These are phyloP conservation scores for Termitomyces sp. DNA, from an alignment of 768 basidiomycete species.

Conservation along the genomic window DNA sequence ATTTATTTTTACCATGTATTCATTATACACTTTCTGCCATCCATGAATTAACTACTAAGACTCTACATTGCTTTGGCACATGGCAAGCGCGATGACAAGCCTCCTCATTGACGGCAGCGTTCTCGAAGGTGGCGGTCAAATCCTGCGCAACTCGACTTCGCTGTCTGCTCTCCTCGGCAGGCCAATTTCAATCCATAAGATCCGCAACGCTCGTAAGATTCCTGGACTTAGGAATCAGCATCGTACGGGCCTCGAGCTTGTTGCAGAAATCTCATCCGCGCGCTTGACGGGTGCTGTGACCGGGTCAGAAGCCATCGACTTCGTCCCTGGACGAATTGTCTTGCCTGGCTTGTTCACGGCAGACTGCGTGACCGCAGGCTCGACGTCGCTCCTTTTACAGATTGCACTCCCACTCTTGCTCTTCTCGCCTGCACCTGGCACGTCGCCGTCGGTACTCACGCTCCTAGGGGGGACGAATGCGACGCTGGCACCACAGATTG, in stretches of 20 bases:
- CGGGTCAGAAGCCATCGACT: conserved; percentile 49
- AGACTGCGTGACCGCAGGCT: conserved; percentile 59
- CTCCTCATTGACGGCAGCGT: conserved; percentile 41
- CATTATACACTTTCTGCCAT: conserved; percentile 6
- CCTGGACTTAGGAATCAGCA: conserved; percentile 74
- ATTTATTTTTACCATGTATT: conserved; percentile 6
- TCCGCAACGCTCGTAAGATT: conserved; percentile 51
- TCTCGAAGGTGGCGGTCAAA: conserved; percentile 65
- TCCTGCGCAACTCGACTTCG: conserved; percentile 63
- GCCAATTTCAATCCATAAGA: conserved; percentile 53
- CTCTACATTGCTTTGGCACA: background rate
- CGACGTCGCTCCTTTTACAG: conserved; percentile 68
- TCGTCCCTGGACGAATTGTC: conserved; percentile 43
- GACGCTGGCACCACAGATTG: conserved; percentile 64
- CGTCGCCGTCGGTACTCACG: conserved; percentile 38
- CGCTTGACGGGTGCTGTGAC: conserved; percentile 47
- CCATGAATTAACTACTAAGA: background rate
- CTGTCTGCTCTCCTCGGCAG: conserved; percentile 61
- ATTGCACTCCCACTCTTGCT: conserved; percentile 64
- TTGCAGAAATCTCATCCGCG: conserved; percentile 54
- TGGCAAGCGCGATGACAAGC: conserved; percentile 17
- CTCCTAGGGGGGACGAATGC: conserved; percentile 75
- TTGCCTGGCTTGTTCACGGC: conserved; percentile 35
- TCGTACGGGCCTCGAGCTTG: conserved; percentile 62
- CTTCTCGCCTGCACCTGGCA: conserved; percentile 34